A percentile compares a stretch with the other conserved stretches of the same genome.
Conservation (phyloP, 352 stramenopile species). For the Globisporangium paroecandrum region DNA sequence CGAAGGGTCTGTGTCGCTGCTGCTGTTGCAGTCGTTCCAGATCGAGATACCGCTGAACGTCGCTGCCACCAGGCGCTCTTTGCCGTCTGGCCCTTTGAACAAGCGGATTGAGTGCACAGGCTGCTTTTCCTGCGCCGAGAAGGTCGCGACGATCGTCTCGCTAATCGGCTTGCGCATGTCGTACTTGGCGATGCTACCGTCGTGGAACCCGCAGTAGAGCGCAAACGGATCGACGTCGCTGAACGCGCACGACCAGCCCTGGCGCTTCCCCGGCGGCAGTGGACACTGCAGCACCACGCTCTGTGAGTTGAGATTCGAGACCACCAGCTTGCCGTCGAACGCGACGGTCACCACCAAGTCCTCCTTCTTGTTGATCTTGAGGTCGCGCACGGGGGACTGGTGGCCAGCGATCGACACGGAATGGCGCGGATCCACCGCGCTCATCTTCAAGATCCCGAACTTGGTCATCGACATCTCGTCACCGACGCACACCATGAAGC, state of each 20-base stretch:
- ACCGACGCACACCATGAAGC: conserved; percentile 46
- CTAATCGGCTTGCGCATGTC: conserved; percentile 39
- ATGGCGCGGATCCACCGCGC: conserved; percentile 29
- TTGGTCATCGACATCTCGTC: conserved; percentile 30
- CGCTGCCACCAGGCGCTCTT: conserved; percentile 36
- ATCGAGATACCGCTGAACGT: conserved; percentile 43
- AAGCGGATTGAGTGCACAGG: conserved; percentile 52
- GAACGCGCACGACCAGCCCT: conserved; percentile 56
- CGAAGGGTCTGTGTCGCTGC: conserved; percentile 5
- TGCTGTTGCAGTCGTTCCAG: conserved; percentile 30
- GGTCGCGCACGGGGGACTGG: conserved; percentile 49
- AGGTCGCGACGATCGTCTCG: conserved; percentile 30
- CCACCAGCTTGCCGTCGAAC: conserved; percentile 55
- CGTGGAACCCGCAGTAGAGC: conserved; percentile 55
- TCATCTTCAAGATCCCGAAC: conserved; percentile 49
- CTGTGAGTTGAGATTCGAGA: conserved; percentile 43
- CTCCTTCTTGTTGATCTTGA: conserved; percentile 36
- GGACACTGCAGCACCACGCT: conserved; percentile 36
- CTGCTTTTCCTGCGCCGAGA: conserved; percentile 37
- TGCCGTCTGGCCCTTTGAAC: conserved; percentile 24
- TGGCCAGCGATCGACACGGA: conserved; percentile 31
- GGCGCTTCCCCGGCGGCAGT: conserved; percentile 33
- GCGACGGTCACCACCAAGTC: conserved; percentile 44
- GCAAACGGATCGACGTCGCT: conserved; percentile 34
- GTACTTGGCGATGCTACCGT: conserved; percentile 46